phyloP scores from a whole-genome alignment of 2,329 filamentous ascomycete genomes.

The Colletotrichum kahawae region DNA sequence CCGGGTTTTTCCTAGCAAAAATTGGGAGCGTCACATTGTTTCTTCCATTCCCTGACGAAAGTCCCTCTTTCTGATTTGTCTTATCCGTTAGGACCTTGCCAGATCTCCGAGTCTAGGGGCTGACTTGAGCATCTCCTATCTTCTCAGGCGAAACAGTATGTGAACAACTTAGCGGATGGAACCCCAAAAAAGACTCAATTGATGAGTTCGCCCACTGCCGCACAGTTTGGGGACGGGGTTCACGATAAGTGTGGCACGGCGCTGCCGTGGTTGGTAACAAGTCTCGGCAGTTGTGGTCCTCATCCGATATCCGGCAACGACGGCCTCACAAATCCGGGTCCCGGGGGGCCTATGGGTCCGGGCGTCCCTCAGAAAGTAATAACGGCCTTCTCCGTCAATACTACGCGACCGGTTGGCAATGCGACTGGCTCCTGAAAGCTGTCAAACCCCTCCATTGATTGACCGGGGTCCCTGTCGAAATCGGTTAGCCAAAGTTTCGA shows the following conservation, averaged over 20 bases:
- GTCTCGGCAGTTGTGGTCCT: constrained; percentile 1
- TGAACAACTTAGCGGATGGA: not conserved
- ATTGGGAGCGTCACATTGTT: not conserved
- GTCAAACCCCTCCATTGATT: not conserved
- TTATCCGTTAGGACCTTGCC: not conserved
- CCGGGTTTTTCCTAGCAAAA: not conserved
- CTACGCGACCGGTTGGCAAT: not conserved
- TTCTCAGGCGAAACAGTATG: not conserved
- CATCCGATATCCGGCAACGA: not conserved
- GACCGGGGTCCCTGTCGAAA: not conserved
- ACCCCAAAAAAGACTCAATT: not conserved
- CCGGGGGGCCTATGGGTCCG: constrained; percentile 3
- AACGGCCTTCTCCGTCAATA: not conserved
- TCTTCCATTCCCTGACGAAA: not conserved
- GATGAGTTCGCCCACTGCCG: not conserved
- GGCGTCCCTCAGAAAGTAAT: not conserved
- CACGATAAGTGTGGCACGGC: not conserved
- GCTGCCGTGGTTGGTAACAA: not conserved
- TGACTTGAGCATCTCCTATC: not conserved
- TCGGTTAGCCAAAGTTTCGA: not conserved
- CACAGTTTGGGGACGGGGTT: not conserved
- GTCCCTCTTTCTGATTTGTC: not conserved
- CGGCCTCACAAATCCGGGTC: not conserved
- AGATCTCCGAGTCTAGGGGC: not conserved
- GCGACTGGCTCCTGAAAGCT: constrained; percentile 2